Evolutionary conservation across 768 basidiomycete species (phyloP).

Genomic region (Trametopsis cervina): DNA sequence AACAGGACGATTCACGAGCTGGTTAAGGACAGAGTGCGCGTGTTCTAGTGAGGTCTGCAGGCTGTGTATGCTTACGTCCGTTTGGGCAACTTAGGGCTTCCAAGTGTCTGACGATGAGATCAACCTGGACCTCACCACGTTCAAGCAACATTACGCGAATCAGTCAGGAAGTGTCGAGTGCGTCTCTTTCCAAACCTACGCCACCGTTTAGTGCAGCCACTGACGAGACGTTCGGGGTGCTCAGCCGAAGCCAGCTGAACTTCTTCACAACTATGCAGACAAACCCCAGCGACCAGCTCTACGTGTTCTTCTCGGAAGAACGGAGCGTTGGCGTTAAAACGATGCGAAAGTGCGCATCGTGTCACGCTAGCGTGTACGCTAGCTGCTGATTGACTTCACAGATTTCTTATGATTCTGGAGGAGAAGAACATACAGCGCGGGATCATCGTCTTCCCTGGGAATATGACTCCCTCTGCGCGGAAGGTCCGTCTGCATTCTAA

Average conservation of each 20-base stretch:
- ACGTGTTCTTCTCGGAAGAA: conserved; percentile 94
- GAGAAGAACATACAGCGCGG: conserved; percentile 87
- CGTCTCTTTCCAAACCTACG: conserved; percentile 25
- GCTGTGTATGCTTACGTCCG: not conserved
- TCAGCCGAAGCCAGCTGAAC: conserved; percentile 81
- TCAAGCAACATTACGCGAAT: conserved; percentile 67
- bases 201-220: not conserved
- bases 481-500: conserved; percentile 74
- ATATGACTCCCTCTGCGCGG: conserved; percentile 94
- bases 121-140: conserved; percentile 75
- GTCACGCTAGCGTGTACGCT: not conserved
- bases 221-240: not conserved
- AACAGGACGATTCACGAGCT: conserved; percentile 96
- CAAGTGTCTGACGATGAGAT: conserved; percentile 93
- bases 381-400: conserved; percentile 34
- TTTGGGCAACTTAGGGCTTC: conserved; percentile 59
- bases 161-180: conserved; percentile 79
- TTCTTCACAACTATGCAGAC: conserved; percentile 77
- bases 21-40: conserved; percentile 83
- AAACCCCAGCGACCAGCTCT: conserved; percentile 75
- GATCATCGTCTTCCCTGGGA: conserved; percentile 92
- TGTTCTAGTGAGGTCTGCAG: conserved; percentile 1
- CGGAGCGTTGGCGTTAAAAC: conserved; percentile 93
- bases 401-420: conserved; percentile 84
- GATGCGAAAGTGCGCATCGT: conserved; percentile 80